phyloP scores from a whole-genome alignment of 805 yeast genomes.

The Ogataea degrootiae region DNA sequence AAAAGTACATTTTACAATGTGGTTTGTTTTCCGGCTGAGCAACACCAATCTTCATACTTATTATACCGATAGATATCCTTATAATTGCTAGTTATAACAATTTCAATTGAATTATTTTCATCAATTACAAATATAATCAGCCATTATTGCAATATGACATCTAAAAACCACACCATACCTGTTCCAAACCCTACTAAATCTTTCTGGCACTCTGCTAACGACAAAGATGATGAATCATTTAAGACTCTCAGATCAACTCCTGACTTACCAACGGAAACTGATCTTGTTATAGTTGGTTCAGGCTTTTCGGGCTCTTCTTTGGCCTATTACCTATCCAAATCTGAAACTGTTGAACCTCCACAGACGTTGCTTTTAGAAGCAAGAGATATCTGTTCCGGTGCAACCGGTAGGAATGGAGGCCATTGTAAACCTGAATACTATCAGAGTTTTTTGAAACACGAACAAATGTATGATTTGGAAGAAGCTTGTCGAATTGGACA shows the following conservation, averaged over 20 bases:
- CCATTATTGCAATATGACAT: no score
- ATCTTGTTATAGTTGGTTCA: constrained; percentile 39
- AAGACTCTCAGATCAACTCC: constrained; percentile 16
- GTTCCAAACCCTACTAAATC: constrained; percentile 20
- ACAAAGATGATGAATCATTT: constrained; percentile 14
- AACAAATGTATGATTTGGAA: constrained; percentile 16
- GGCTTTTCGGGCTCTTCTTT: constrained; percentile 43
- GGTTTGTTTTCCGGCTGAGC: no score
- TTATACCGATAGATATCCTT: no score
- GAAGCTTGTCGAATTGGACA: constrained; percentile 33
- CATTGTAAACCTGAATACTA: constrained; percentile 37
- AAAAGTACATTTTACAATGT: no score
- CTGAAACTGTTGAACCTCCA: constrained; percentile 1
- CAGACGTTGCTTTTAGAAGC: constrained; percentile 32
- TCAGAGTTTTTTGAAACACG: constrained; percentile 14
- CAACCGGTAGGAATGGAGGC: constrained; percentile 47
- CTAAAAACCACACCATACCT: constrained; percentile 7
- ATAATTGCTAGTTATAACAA: no score
- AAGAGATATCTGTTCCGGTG: constrained; percentile 34
- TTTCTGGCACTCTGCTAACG: constrained; percentile 16
- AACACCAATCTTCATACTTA: no score
- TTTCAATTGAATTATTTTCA: no score
- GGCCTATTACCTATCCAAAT: constrained; percentile 20
- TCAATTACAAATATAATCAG: no score
- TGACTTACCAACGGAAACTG: constrained; percentile 33